A percentile compares a stretch with the other conserved stretches of the same genome.
phyloP scores from a whole-genome alignment of 352 stramenopile species.

The Pythium monospermum region DNA sequence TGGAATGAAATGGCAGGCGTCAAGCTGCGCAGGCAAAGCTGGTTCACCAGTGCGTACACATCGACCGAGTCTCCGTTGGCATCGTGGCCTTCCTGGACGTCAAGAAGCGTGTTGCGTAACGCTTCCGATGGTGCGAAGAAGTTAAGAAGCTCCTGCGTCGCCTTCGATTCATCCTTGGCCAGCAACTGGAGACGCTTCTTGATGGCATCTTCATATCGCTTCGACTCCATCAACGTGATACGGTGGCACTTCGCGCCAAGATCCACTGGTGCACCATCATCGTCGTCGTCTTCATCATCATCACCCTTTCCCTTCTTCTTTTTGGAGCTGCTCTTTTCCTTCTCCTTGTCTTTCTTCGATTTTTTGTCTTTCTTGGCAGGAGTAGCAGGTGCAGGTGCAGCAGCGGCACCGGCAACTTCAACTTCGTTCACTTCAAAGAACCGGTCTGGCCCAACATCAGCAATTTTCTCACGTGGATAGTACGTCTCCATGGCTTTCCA shows the following conservation, averaged over 20 bases:
- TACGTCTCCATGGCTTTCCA: constrained; percentile 89
- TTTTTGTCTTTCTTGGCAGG: constrained; percentile 31
- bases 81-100: constrained; percentile 43
- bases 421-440: constrained; percentile 86
- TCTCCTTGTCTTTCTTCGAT: constrained; percentile 27
- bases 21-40: constrained; percentile 52
- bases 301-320: constrained; percentile 71
- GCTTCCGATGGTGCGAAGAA: constrained; percentile 67
- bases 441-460: constrained; percentile 91
- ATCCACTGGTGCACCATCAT: constrained; percentile 62
- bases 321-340: constrained; percentile 29
- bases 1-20: constrained; percentile 87
- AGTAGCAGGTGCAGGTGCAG: constrained; percentile 9
- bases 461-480: constrained; percentile 71
- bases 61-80: constrained; percentile 59
- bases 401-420: constrained; percentile 14
- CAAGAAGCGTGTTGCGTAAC: constrained; percentile 58
- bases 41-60: constrained; percentile 62
- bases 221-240: constrained; percentile 97
- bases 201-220: constrained; percentile 96
- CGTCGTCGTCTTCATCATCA: constrained; percentile 56
- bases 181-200: constrained; percentile 91
- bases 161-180: constrained; percentile 84
- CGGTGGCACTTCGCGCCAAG: constrained; percentile 81
- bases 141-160: constrained; percentile 79